Base-by-base conservation (phyloP, 768 basidiomycete genomes). In the Phanerochaete sordida region DNA sequence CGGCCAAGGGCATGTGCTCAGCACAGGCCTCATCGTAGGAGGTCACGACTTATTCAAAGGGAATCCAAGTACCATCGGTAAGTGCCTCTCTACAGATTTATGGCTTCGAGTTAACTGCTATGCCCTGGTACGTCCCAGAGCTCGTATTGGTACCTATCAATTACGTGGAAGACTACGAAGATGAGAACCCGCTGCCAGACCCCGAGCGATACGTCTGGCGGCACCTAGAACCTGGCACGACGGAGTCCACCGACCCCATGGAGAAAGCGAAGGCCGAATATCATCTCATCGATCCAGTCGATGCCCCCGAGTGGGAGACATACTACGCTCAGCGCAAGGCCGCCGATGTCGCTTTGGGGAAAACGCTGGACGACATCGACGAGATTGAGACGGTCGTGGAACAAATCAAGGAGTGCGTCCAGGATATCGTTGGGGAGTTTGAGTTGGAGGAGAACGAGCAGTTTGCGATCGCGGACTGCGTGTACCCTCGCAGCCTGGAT, bases 401-500 rank as follows among this genome's bases (percentile, higher is more conserved):
- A 6, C 59, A 60, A 44, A 54, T 60, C 33, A 52, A 52, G 5
- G 33, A 43, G 3, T 39, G 59, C 31, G 24, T 56, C 15, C 4
- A 13, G 5, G 23, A 19, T 13, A 39, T 54, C 21, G 39, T 60
- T 8, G n/a, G 26, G 13, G 52, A 55, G n/a, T 26, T 30, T 5
- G 15, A 24, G 3, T 4, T 60, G 1, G 21, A 19, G 26, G 28
- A 45, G 43, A 39, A 55, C 19, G 31, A 60, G 28, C 52, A 55
- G 45, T 33, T 33, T 12, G 59, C 52, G 12, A 24, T 60, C 33
- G 59, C 52, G 23, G 59, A 60, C 46, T 51, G 59, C 12, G 27
- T 56, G 16, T n/a, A 47, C 3, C 59, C 59, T 2, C 27, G 21
- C 4, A 27, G 46, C 28, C 8, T 33, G 24, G 39, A 44, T 2